Percentiles rank a stretch among this genome's conserved stretches.
phyloP scores from a whole-genome alignment of 768 basidiomycete species.

The Calocybe gangraenosa region DNA sequence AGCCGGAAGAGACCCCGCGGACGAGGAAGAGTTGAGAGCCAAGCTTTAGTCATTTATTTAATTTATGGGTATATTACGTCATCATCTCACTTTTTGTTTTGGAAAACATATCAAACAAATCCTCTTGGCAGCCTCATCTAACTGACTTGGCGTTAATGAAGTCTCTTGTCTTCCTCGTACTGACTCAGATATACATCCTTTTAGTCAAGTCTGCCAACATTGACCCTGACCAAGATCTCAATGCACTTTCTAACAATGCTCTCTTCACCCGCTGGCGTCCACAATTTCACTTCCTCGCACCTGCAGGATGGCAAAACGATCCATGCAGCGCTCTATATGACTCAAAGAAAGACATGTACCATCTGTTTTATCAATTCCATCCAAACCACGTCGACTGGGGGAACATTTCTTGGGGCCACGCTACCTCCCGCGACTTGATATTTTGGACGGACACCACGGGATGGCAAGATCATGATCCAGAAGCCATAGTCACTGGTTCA shows the following conservation, averaged over 20 bases:
- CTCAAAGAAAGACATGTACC: not conserved
- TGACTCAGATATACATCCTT: no score
- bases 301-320: conserved; percentile 1
- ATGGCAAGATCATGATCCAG: not conserved
- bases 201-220: not conserved
- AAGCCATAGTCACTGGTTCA: not conserved
- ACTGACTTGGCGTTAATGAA: no score
- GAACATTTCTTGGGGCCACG: conserved; percentile 2
- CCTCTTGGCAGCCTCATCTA: no score
- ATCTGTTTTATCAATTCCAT: conserved; percentile 2
- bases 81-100: no score
- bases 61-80: not conserved
- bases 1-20: conserved; percentile 32
- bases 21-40: conserved; percentile 22
- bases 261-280: conserved; percentile 3
- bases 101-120: no score
- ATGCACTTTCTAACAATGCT: conserved; percentile 1
- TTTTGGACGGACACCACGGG: not conserved
- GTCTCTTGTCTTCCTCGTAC: not conserved
- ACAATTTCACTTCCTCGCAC: not conserved
- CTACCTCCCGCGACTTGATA: not conserved
- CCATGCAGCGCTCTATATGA: conserved; percentile 1
- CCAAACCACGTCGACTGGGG: conserved; percentile 3
- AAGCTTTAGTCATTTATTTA: conserved; percentile 25
- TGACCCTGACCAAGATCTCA: not conserved